Percentiles rank a stretch among this genome's conserved stretches.
These are phyloP conservation scores for Chondrus crispus DNA, from an alignment of 23 red algal species.

Conservation along the genomic window DNA sequence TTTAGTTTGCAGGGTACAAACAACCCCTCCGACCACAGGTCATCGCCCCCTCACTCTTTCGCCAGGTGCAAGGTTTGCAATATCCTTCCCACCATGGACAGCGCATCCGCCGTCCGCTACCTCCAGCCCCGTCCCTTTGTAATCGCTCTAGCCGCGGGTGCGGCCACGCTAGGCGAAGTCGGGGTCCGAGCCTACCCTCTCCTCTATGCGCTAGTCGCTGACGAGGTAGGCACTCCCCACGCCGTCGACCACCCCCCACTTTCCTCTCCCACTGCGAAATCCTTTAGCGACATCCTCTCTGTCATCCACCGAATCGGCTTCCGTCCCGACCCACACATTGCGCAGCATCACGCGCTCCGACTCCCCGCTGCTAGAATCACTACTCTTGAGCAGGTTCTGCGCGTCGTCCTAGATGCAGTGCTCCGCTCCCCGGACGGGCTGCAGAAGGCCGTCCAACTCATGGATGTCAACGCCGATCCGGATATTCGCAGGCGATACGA, in stretches of 20 bases:
- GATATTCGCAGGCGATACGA: background rate
- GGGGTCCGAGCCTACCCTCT: background rate
- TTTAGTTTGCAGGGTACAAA: too few species aligned
- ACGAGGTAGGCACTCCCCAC: background rate
- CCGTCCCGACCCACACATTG: background rate
- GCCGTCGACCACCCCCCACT: background rate
- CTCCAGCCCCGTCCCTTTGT: background rate
- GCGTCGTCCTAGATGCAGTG: background rate
- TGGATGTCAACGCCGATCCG: background rate
- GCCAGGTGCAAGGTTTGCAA: too few species aligned
- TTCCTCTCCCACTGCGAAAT: background rate
- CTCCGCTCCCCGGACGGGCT: background rate
- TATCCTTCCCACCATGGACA: background rate
- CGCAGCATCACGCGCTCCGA: background rate
- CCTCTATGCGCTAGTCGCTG: background rate
- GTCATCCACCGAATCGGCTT: background rate
- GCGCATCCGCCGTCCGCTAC: background rate
- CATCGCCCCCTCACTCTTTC: too few species aligned
- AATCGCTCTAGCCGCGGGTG: background rate
- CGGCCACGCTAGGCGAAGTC: background rate
- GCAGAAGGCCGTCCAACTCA: background rate
- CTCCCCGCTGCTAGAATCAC: background rate
- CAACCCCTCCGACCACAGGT: too few species aligned
- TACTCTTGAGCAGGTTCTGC: background rate
- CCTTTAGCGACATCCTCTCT: background rate